Evolutionary conservation across 257 asterid species (phyloP), one percentile per base, ranked within the genome.

Genomic region (Nicotiana benthamiana): DNA sequence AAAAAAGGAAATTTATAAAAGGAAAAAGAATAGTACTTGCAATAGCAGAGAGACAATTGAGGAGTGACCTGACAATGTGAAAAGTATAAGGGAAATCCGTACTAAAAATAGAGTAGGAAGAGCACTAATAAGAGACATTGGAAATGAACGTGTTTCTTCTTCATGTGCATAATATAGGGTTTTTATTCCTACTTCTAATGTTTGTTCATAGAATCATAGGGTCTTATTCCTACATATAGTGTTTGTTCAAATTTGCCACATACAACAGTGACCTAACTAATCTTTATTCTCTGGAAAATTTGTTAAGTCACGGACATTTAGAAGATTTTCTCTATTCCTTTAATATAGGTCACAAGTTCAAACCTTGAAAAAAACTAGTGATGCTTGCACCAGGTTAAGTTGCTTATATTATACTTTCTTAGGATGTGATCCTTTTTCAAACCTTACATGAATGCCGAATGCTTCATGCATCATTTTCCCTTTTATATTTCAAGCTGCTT

Each of bases 41-140:
- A 40, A 40, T 9, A 40, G 48, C 48, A 40, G 48, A 40, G 12
- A 40, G 48, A 9, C 48, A 40, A 40, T 40, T 8, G 48, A 40
- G 48, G 75, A 78, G 87, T 84, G 87, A 84, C 85, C 77, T 77
- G 79, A 84, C 83, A 70, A 24, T 70, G 65, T 36, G 75, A 77
- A 84, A 68, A 78, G 40, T 43, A 70, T 4, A 70, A 20, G 52
- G 2, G 53, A 53, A 68, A 68, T 54, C 80, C 54, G 74, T 82
- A 65, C 84, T 51, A 82, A 76, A 75, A 61, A 59, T 46, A 57
- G 63, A 60, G 80, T 81, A 84, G 36, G 56, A 34, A 76, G 51
- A 36, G 75, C 77, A 74, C 65, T 56, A 61, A 34, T 9, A 62
- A 28, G 28, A 28, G 12, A 30, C 80, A 64, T 65, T 57, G 85